Evolutionary conservation across 371 early-diverging fungal species (phyloP), one percentile per base, ranked within the genome.

Genomic region (Mucor sp.): DNA sequence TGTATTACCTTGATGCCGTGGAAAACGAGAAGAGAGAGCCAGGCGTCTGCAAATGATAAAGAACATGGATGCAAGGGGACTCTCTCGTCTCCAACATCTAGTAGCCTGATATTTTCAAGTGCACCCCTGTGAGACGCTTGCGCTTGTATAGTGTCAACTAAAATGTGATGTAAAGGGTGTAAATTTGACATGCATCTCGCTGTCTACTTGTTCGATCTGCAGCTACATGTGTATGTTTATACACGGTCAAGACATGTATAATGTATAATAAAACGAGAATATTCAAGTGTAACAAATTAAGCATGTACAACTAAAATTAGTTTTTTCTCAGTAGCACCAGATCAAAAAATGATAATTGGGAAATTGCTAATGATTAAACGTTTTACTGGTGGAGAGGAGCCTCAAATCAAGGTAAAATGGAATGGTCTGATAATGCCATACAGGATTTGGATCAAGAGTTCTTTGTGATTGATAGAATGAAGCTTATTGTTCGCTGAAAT

Each of bases 251-350:
- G 41, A 53, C n/a, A 47, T 35, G 37, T 35, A 35, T 9, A 21
- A 47, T n/a, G n/a, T n/a, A n/a, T n/a, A 8, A 47, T 9, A 47
- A 47, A 47, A 19, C 47, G 47, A 47, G 47, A 47, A 47, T 47
- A 47, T 47, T 8, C 27, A 53, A 53, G 53, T 53, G 53, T 53
- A 53, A 53, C 53, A 15, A 53, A 53, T 53, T 53, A 53, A 53
- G 6, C 53, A 53, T 27, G 53, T 53, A 53, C 27, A 53, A 53
- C 53, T 53, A 53, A 0, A 25, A 25, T 12, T 27, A 53, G 19
- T 47, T 47, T 47, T 27, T 53, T 53, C 53, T 25, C 53, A 53
- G 53, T 53, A 53, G 53, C 15, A 53, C 53, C 53, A 53, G 53
- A 53, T 53, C 53, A 53, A 53, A 53, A 27, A 53, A 53, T 14